Evolutionary conservation across 1,284 basidiomycete genomes (phyloP).

Genomic region (Ustilago shanxiensis): DNA sequence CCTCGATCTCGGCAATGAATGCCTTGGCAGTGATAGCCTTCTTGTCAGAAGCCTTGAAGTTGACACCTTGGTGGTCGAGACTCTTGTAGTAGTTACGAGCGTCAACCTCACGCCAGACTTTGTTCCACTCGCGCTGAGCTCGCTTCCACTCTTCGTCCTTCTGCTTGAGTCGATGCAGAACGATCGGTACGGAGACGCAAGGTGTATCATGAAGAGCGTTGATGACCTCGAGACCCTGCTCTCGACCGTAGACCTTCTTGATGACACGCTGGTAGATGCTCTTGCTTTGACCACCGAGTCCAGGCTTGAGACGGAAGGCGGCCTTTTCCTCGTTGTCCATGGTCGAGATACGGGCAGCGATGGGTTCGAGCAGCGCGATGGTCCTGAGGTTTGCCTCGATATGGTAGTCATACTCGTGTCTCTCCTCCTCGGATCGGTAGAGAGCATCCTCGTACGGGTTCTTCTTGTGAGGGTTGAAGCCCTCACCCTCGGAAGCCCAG

Average conservation of each 20-base stretch:
- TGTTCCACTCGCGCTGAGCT: constrained; percentile 93
- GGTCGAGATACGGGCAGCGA: constrained; percentile 85
- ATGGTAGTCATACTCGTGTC: constrained; percentile 97
- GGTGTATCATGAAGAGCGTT: constrained; percentile 93
- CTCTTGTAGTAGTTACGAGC: constrained; percentile 92
- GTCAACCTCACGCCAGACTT: constrained; percentile 97
- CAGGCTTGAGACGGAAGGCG: constrained; percentile 84
- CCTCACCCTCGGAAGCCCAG: constrained; percentile 94
- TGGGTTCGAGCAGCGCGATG: constrained; percentile 90
- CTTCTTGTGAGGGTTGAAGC: constrained; percentile 95
- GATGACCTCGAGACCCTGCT: constrained; percentile 84
- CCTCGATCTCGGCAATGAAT: constrained; percentile 89
- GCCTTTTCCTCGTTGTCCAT: constrained; percentile 91
- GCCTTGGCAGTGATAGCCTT: constrained; percentile 91
- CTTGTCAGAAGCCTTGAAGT: constrained; percentile 96
- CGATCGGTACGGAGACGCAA: constrained; percentile 89
- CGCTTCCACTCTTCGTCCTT: constrained; percentile 98
- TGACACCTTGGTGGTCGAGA: constrained; percentile 93
- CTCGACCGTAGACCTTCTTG: constrained; percentile 94
- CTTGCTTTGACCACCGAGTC: constrained; percentile 89
- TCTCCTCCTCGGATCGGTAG: constrained; percentile 96
- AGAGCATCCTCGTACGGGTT: constrained; percentile 96
- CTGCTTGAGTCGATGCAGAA: constrained; percentile 87
- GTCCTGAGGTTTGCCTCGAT: constrained; percentile 92
- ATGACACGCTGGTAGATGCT: constrained; percentile 92